phyloP scores from a whole-genome alignment of 2,329 filamentous ascomycete genomes.

The Phialophora tarda region DNA sequence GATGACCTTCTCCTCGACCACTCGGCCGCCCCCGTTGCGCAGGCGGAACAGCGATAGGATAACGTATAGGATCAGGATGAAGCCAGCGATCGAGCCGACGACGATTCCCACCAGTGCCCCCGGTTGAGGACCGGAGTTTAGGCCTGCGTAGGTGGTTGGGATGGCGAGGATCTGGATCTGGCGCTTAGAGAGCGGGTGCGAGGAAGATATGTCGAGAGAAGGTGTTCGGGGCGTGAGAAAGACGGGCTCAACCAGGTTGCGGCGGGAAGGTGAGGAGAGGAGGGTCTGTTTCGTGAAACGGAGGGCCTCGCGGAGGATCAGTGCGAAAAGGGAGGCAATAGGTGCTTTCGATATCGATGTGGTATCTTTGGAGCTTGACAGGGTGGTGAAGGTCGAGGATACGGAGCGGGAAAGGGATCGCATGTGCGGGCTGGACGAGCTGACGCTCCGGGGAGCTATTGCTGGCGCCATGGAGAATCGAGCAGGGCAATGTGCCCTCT shows the following conservation, averaged over 20 bases:
- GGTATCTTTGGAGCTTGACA: constrained; percentile 17
- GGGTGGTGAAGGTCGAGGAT: constrained; percentile 20
- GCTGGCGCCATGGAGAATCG: constrained; percentile 30
- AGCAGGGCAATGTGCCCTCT: neutral
- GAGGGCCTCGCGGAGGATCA: constrained; percentile 32
- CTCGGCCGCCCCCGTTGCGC: constrained; percentile 16
- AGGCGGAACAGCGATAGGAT: constrained; percentile 41
- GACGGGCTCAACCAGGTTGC: constrained; percentile 20
- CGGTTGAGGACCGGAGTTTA: constrained; percentile 58
- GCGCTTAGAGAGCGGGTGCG: constrained; percentile 31
- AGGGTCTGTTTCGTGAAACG: constrained; percentile 27
- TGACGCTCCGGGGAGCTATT: constrained; percentile 17
- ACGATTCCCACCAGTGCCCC: constrained; percentile 55
- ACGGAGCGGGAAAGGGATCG: constrained; percentile 24
- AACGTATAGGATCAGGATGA: constrained; percentile 60
- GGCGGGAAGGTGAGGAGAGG: constrained; percentile 9
- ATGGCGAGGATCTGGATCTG: constrained; percentile 54
- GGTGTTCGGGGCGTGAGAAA: constrained; percentile 16
- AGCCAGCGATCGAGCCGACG: constrained; percentile 56
- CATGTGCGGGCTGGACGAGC: constrained; percentile 22
- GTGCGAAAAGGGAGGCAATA: constrained; percentile 36
- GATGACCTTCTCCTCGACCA: constrained; percentile 35
- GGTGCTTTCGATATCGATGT: constrained; percentile 21
- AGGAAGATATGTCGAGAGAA: constrained; percentile 1
- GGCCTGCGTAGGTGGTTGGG: constrained; percentile 64